Evolutionary conservation across 164 flowering plant species (phyloP), one percentile per base, ranked within the genome.

Genomic region (Cinnamomum micranthum): DNA sequence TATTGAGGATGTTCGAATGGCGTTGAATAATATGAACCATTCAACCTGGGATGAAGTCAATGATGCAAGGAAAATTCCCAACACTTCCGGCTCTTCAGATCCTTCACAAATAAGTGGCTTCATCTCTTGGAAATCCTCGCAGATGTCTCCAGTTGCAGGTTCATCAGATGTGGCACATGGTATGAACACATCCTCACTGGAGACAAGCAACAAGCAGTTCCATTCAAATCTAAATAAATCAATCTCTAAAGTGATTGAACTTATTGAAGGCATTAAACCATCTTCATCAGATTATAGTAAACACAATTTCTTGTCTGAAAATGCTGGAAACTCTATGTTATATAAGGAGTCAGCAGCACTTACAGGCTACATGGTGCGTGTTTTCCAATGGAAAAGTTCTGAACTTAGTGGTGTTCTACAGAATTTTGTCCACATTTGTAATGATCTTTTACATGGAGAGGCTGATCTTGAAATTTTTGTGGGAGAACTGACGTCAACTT

Each of bases 301-400:
- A 59, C 74, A 73, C 20, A 81, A 84, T 27, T 19, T 71, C 27
- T 67, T 76, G 28, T 68, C 84, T 55, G 81, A 70, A 50, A 80
- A 80, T 75, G 77, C 71, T 65, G 81, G 78, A 50, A 74, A 55
- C 47, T 24, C 81, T 55, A 72, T 77, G 24, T 62, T 82, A 62
- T 55, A 2, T 25, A 73, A 75, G 20, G 65, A 55, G 28, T 73
- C 76, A 69, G 75, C 73, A 75, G 74, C 80, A 65, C 65, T 77
- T 27, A 70, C 83, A 76, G 88, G 85, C 59, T 88, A 85, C 84
- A 77, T 65, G 47, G 85, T 88, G 78, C 91, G 82, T 75, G 87
- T 88, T 68, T 88, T 92, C 70, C 94, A 88, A 28, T 90, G 94
- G 93, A 87, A 83, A 81, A 76, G 79, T 64, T 83, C 89, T 73